Base-by-base conservation (phyloP, 2,329 filamentous ascomycete genomes). In the Fusarium incarnatum region DNA sequence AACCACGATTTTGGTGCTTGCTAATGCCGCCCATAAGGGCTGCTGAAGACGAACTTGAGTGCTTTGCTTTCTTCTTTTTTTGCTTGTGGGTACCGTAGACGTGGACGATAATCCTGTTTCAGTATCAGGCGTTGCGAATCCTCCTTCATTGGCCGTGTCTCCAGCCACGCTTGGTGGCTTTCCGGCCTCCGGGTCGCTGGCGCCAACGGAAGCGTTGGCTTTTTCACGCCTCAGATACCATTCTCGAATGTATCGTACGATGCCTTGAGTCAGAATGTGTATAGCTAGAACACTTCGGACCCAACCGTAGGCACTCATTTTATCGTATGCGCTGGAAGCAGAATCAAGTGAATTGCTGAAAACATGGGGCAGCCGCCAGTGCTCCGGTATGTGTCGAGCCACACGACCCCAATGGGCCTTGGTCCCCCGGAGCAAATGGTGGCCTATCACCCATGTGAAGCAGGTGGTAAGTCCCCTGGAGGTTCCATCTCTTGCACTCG, bases 1-100 rank as follows among this genome's bases (percentile, higher is more conserved):
- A 82, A 97, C 94, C 75, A 96, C 95, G 78, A 98, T 94, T 85
- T 98, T 98, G 77, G 94, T 97, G 82, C 94, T 97, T 54, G 94
- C 94, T 74, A 98, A 88, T 49, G 94, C 94, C 70, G 94, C 94
- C 94, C 94, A 98, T 71, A 98, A 88, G 50, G 94, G 94, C 82
- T 98, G 94, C 77, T 94, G 91, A 79, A 94, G 93, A 79, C 94
- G 88, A 72, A 97, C 94, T 80, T 96, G 93, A 62, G 94, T 94
- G 77, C 93, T 95, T 81, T 97, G 94, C 82, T 96, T 95, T 82
- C 92, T 89, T 82, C 93, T 92, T 83, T 94, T 96, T 82, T 96
- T 97, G 69, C 87, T 88, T 83, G 82, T 87, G 77, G 80, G 78
- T 59, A 79, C 80, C 82, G 89, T 76, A 81, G 82, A 82, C 76